Conservation (phyloP, 2,329 filamentous ascomycete genomes). For the Penicillium sp. region DNA sequence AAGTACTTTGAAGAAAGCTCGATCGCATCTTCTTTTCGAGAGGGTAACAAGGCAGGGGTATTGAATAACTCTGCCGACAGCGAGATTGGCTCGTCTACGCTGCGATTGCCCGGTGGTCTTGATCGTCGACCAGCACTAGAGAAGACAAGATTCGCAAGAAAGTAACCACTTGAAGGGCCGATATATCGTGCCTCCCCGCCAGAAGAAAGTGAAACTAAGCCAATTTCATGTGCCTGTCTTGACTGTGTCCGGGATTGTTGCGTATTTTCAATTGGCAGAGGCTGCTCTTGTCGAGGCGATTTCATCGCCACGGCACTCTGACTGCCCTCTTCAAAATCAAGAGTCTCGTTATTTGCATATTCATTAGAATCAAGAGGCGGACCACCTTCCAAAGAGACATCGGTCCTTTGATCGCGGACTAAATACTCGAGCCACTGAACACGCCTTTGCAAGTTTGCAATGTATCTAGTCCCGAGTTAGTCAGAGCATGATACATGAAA, state of each 20-base stretch:
- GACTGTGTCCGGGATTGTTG: conserved; percentile 21
- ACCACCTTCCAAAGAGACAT: conserved; percentile 48
- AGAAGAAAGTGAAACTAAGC: conserved; percentile 57
- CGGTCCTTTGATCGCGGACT: conserved; percentile 50
- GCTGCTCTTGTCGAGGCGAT: conserved; percentile 20
- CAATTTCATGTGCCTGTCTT: conserved; percentile 57
- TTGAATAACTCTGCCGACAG: conserved; percentile 39
- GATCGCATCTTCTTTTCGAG: conserved; percentile 45
- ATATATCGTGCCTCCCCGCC: conserved; percentile 59
- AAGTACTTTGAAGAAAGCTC: conserved; percentile 57
- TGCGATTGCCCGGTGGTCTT: conserved; percentile 14
- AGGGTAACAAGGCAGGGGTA: conserved; percentile 37
- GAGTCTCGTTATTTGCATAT: conserved; percentile 3
- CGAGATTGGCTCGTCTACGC: conserved; percentile 23
- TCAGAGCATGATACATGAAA: neutral
- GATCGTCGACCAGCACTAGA: conserved; percentile 42
- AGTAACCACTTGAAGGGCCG: conserved; percentile 63
- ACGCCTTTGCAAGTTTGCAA: conserved; percentile 49
- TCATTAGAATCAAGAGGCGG: conserved; percentile 22
- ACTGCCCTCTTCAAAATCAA: neutral
- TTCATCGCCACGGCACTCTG: neutral
- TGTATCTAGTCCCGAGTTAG: conserved; percentile 35
- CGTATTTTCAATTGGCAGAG: conserved; percentile 2
- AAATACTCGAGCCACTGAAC: conserved; percentile 57
- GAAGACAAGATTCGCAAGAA: conserved; percentile 59